Evolutionary conservation across 2,329 filamentous ascomycete species (phyloP).

Genomic region (Rhinocladiella mackenziei): DNA sequence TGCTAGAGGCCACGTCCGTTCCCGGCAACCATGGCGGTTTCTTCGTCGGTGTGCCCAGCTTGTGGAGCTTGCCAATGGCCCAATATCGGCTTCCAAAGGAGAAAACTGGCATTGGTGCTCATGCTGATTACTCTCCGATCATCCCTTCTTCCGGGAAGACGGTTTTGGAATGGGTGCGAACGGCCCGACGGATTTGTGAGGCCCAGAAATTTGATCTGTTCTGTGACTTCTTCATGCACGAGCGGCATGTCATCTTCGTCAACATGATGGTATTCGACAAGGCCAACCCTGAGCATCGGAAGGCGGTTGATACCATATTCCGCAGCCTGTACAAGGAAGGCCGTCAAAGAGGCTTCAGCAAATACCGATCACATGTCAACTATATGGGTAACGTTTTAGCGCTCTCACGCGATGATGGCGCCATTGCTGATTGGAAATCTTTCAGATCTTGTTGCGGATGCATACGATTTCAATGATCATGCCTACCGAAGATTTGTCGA

Average conservation of each 20-base stretch:
- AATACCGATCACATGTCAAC: conserved; percentile 23
- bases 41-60: conserved; percentile 22
- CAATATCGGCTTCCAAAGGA: conserved; percentile 19
- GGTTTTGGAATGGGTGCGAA: conserved; percentile 20
- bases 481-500: conserved; percentile 23
- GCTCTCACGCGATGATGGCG: no score
- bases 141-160: conserved; percentile 20
- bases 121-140: conserved; percentile 23
- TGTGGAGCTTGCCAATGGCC: conserved; percentile 24
- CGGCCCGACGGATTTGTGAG: conserved; percentile 16
- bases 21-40: conserved; percentile 21
- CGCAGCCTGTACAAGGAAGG: conserved; percentile 15
- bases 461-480: conserved; percentile 22
- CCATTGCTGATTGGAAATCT: not conserved
- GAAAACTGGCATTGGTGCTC: conserved; percentile 17
- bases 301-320: conserved; percentile 18
- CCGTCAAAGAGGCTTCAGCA: conserved; percentile 20
- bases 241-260: conserved; percentile 24
- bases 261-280: conserved; percentile 26
- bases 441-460: conserved; percentile 18
- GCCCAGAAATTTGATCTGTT: conserved; percentile 20
- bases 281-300: conserved; percentile 13
- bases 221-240: conserved; percentile 26
- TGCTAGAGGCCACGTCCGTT: conserved; percentile 19
- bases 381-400: conserved; percentile 17